Conservation (phyloP, 2,329 filamentous ascomycete species). For the Fusarium nelsonii region DNA sequence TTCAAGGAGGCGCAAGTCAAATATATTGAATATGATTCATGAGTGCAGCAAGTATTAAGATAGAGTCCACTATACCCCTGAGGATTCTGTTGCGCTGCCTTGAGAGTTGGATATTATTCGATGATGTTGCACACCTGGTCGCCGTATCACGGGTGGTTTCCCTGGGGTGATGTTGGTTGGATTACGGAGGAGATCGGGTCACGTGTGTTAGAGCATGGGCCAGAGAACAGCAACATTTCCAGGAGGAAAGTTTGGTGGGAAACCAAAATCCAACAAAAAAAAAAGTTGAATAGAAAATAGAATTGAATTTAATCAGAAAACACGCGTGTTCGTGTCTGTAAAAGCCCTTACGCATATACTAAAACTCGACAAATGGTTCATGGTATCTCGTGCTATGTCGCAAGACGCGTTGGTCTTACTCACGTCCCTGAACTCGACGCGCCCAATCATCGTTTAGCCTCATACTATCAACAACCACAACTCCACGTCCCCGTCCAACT, state of each 20-base stretch:
- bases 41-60: not conserved
- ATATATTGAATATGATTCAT: slow-evolving; percentile 33
- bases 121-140: slow-evolving; percentile 44
- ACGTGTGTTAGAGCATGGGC: slow-evolving; percentile 36
- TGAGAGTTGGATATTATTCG: slow-evolving; percentile 28
- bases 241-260: not conserved
- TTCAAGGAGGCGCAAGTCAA: slow-evolving; percentile 35
- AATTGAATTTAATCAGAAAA: slow-evolving; percentile 9
- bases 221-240: not conserved
- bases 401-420: slow-evolving; percentile 45
- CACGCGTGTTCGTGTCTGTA: slow-evolving; percentile 28
- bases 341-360: slow-evolving; percentile 38
- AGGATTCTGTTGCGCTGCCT: slow-evolving; percentile 11
- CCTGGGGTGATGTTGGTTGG: slow-evolving; percentile 41
- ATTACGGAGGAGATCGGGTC: slow-evolving; percentile 35
- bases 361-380: slow-evolving; percentile 32
- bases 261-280: not conserved
- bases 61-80: slow-evolving; percentile 2
- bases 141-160: slow-evolving; percentile 47
- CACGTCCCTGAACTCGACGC: slow-evolving; percentile 76
- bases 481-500: slow-evolving; percentile 86
- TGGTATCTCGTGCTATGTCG: slow-evolving; percentile 45
- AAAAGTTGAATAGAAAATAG: not conserved
- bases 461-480: slow-evolving; percentile 87
- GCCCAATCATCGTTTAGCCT: slow-evolving; percentile 89